Base-by-base conservation (phyloP, 2,329 filamentous ascomycete species). In the Leptographium lundbergii region DNA sequence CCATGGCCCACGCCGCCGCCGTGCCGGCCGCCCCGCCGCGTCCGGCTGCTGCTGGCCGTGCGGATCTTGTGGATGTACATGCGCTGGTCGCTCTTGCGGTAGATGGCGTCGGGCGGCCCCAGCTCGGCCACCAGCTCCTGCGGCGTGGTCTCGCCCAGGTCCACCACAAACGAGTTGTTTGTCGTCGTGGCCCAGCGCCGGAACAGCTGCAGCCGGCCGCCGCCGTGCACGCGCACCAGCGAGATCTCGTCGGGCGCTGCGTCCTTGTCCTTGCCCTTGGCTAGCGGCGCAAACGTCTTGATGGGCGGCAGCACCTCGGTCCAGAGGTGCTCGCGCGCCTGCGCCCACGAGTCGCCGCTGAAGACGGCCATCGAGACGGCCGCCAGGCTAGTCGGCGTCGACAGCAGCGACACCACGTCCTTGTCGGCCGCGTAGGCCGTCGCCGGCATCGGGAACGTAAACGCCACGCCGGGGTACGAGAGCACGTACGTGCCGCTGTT, bases 381-480 rank as follows among this genome's bases (percentile, higher is more conserved):
- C 2, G 87, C 81, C 7, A 87, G 81, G 58, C 87, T 88, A 22
- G 86, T 84, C 0, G 88, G 82, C 0, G 90, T 89, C 0, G 90
- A 91, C 19, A 97, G 79, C 45, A 96, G 74, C 0, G 89, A 87
- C 34, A 96, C 91, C 62, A 95, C 91, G 68, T 97, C 91, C 67
- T 85, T 86, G 56, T 77, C 73, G 1, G 86, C 80, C 4, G 88
- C 89, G 77, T 90, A 96, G 25, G 85, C 82, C 0, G 87, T 84
- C 60, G 81, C 76, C 56, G 85, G 80, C 34, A 97, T 76, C 0
- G 89, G 85, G 64, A 99, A 99, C 45, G 88, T 91, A 69, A 97
- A 96, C 0, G 92, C 90, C 34, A 99, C 85, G 0, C 94, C 94
- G 0, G 92, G 91, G 72, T 96, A 99, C 1, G 92, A 97, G 39